Percentiles rank a stretch among this genome's conserved stretches.
Conservation (phyloP, 805 yeast species). For the Peterozyma toletana region DNA sequence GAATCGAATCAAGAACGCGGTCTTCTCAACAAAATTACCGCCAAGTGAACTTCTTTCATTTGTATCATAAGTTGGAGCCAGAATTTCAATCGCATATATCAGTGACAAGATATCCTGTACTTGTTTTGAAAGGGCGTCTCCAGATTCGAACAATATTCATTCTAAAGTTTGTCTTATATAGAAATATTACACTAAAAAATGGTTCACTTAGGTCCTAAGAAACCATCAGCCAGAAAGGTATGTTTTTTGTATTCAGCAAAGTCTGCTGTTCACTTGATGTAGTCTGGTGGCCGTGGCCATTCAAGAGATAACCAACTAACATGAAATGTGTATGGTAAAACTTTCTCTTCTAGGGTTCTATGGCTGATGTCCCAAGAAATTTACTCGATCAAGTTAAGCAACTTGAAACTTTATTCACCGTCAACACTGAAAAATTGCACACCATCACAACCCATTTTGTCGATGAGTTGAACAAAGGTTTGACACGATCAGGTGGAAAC, state of each 20-base stretch:
- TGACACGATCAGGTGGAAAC: conserved; percentile 45
- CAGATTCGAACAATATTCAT: no score
- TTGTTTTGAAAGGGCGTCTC: no score
- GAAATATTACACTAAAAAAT: conserved; percentile 13
- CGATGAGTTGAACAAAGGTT: conserved; percentile 45
- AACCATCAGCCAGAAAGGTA: conserved; percentile 33
- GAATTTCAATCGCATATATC: no score
- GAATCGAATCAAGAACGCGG: no score
- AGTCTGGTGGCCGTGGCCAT: no score
- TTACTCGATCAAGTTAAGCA: conserved; percentile 29
- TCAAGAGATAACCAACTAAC: neutral
- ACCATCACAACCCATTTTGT: conserved; percentile 42
- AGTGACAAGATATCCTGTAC: no score
- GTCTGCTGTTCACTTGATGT: no score
- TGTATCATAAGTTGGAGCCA: no score
- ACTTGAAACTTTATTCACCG: conserved; percentile 33
- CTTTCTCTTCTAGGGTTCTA: conserved; percentile 4
- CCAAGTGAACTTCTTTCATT: no score
- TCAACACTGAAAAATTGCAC: conserved; percentile 32
- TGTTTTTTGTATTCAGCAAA: no score
- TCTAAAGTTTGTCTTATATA: neutral
- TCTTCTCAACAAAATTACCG: no score
- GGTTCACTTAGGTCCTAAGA: conserved; percentile 44
- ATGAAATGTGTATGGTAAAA: no score
- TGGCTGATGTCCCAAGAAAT: conserved; percentile 30